phyloP scores from a whole-genome alignment of 192 early-diverging fungal genomes.

The Tieghemiomyces parasiticus region DNA sequence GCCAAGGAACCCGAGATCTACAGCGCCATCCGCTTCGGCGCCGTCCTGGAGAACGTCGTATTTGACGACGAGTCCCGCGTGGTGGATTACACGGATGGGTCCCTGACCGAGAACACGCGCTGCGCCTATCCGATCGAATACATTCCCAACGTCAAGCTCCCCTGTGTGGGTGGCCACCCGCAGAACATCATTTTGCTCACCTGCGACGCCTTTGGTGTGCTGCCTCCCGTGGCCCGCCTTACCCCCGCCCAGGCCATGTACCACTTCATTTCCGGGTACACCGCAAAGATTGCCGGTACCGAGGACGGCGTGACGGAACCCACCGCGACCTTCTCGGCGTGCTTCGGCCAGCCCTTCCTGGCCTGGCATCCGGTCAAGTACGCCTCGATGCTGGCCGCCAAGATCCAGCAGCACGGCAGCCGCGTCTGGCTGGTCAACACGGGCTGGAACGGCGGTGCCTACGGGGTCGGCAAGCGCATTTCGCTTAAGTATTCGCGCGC shows the following conservation, averaged over 20 bases:
- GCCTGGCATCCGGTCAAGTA: conserved; percentile 93
- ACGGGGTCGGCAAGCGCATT: conserved; percentile 81
- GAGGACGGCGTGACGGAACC: conserved; percentile 91
- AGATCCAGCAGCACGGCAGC: conserved; percentile 78
- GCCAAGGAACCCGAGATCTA: conserved; percentile 99
- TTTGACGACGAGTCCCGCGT: conserved; percentile 52
- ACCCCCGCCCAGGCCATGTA: conserved; percentile 83
- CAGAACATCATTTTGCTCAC: conserved; percentile 93
- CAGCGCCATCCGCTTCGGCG: conserved; percentile 85
- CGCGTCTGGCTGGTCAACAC: conserved; percentile 95
- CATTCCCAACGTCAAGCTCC: conserved; percentile 88
- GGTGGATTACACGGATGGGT: conserved; percentile 69
- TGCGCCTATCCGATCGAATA: conserved; percentile 92
- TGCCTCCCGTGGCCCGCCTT: conserved; percentile 84
- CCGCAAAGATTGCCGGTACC: conserved; percentile 95
- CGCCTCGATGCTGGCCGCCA: conserved; percentile 90
- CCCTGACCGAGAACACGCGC: conserved; percentile 90
- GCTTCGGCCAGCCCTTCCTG: conserved; percentile 94
- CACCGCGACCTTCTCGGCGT: conserved; percentile 82
- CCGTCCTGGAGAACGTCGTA: conserved; percentile 88
- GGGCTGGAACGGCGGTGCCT: conserved; percentile 89
- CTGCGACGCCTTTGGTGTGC: conserved; percentile 92
- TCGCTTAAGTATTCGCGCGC: conserved; percentile 93
- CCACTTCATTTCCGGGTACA: conserved; percentile 97
- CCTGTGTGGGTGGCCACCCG: conserved; percentile 81